A percentile compares a stretch with the other conserved stretches of the same genome.
Evolutionary conservation across 31 red algal genomes (phyloP).

Genomic region (Asparagopsis taxiformis): DNA sequence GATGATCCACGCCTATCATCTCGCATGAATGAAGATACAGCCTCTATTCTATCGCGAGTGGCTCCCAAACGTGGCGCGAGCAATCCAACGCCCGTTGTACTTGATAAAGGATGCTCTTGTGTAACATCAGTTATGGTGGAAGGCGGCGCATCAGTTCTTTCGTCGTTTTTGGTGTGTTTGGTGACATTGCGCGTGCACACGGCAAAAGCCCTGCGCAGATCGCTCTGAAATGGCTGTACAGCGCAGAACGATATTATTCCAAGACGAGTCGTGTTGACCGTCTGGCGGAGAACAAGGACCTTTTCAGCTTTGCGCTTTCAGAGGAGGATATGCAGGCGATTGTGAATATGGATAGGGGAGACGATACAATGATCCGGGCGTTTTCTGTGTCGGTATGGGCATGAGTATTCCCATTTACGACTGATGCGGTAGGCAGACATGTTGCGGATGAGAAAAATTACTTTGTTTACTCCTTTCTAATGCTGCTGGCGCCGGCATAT

Average conservation of each 20-base stretch:
- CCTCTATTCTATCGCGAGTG: not conserved
- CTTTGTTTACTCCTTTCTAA: not conserved
- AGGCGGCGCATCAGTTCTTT: constrained; percentile 62
- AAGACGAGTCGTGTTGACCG: constrained; percentile 45
- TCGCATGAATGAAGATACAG: constrained; percentile 26
- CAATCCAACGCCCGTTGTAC: too few species aligned
- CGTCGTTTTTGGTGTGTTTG: constrained; percentile 58
- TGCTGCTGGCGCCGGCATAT: constrained; percentile 4
- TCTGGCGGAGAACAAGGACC: constrained; percentile 55
- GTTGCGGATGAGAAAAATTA: not conserved
- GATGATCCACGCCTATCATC: constrained; percentile 87
- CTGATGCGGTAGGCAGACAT: constrained; percentile 3
- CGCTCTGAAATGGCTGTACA: constrained; percentile 60
- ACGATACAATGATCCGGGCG: constrained; percentile 67
- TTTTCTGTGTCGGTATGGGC: constrained; percentile 43
- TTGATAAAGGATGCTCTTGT: too few species aligned
- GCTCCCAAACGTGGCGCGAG: too few species aligned
- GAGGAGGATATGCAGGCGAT: constrained; percentile 61
- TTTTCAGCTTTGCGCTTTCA: constrained; percentile 48
- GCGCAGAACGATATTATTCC: constrained; percentile 56
- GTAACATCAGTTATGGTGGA: constrained; percentile 67
- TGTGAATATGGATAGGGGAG: constrained; percentile 20
- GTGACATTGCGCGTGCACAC: constrained; percentile 34
- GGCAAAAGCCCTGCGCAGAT: constrained; percentile 53
- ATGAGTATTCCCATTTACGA: constrained; percentile 45